phyloP scores from a whole-genome alignment of 345 rosid genomes.

The Camelina hispida region DNA sequence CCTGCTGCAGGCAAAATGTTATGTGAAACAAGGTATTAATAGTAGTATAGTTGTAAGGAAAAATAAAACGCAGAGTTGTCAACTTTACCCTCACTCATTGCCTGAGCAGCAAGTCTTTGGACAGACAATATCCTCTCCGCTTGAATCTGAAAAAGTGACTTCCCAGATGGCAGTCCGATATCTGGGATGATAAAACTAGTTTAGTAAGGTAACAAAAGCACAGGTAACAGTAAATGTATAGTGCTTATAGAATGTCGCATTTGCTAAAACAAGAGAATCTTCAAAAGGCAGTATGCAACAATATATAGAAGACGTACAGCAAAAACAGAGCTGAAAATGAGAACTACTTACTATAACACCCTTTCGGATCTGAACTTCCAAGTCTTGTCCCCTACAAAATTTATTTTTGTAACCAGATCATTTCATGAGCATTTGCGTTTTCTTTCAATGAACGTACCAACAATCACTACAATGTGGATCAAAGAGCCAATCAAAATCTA shows the following conservation, averaged over 20 bases:
- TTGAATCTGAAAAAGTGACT: constrained; percentile 96
- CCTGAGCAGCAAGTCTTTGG: constrained; percentile 88
- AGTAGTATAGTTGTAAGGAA: not conserved
- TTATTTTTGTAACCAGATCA: constrained; percentile 35
- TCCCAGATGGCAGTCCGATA: constrained; percentile 97
- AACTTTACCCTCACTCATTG: constrained; percentile 70
- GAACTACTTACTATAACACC: constrained; percentile 86
- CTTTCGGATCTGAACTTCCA: constrained; percentile 99
- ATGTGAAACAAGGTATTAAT: constrained; percentile 35
- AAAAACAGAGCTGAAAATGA: constrained; percentile 14
- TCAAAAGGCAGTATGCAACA: constrained; percentile 8
- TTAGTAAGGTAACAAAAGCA: constrained; percentile 19
- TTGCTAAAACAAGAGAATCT: constrained; percentile 1
- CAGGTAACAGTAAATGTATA: not conserved
- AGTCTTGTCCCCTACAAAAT: constrained; percentile 88
- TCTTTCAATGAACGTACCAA: not conserved
- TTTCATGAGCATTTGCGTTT: not conserved
- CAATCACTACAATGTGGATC: constrained; percentile 9
- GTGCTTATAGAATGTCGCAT: constrained; percentile 7
- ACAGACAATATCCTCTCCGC: constrained; percentile 91
- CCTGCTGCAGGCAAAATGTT: constrained; percentile 44
- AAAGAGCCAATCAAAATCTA: not conserved
- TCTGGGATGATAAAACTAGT: constrained; percentile 52
- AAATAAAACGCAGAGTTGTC: constrained; percentile 22
- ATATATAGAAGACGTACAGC: not conserved